Conservation (phyloP, 192 early-diverging fungal genomes). For the Lunasporangiospora selenospora region DNA sequence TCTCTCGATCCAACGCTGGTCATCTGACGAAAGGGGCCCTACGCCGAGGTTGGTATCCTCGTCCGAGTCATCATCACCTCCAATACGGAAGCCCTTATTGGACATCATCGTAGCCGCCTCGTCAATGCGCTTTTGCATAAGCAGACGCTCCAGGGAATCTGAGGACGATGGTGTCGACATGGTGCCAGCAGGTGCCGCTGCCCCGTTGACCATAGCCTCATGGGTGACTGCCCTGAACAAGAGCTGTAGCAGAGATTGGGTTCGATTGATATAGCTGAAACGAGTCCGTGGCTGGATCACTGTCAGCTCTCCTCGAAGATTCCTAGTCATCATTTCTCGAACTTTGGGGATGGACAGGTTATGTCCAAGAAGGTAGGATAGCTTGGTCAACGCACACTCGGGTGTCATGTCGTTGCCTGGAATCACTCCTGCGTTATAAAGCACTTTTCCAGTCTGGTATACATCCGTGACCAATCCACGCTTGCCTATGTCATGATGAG, state of each 20-base stretch:
- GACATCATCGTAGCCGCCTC: background rate
- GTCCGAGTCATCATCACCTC: background rate
- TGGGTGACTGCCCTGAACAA: constrained; percentile 49
- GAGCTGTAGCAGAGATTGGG: constrained; percentile 58
- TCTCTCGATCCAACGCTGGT: constrained; percentile 75
- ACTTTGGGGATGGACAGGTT: constrained; percentile 67
- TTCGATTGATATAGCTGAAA: constrained; percentile 71
- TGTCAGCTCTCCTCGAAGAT: constrained; percentile 94
- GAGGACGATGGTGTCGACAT: background rate
- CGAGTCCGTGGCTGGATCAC: constrained; percentile 65
- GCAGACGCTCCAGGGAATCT: background rate
- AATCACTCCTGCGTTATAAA: constrained; percentile 82
- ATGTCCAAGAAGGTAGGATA: constrained; percentile 90
- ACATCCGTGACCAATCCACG: constrained; percentile 88
- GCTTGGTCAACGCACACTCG: constrained; percentile 95
- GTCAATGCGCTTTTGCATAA: background rate
- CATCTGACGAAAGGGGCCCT: constrained; percentile 48
- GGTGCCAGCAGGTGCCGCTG: background rate
- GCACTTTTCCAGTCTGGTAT: constrained; percentile 89
- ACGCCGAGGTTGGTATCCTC: constrained; percentile 16
- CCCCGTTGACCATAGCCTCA: constrained; percentile 8
- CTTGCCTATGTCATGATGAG: constrained; percentile 44
- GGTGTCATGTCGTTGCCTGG: constrained; percentile 96
- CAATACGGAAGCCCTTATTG: background rate
- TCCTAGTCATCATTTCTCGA: constrained; percentile 81